Evolutionary conservation across 345 rosid species (phyloP).

Genomic region (Eucalyptus paniculata): DNA sequence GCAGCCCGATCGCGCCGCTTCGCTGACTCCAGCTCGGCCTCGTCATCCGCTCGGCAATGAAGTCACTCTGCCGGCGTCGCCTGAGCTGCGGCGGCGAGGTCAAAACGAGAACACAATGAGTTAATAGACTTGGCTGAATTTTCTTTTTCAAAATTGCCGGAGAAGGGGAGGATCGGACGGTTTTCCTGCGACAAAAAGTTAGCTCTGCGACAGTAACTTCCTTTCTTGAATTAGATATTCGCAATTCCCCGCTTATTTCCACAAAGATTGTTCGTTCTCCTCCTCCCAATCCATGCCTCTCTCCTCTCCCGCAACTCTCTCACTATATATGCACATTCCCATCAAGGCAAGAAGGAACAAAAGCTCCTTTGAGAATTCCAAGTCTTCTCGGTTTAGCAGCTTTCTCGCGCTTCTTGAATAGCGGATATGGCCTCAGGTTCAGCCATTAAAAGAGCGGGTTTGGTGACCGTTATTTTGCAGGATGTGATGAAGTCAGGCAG

Average conservation of each 20-base stretch:
- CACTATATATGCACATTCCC: background rate
- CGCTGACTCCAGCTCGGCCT: conserved; percentile 25
- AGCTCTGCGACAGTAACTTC: background rate
- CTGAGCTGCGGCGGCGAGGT: conserved; percentile 32
- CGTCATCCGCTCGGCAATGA: conserved; percentile 10
- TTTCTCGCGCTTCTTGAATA: background rate
- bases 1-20: conserved; percentile 5
- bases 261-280: conserved; percentile 35
- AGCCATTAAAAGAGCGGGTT: conserved; percentile 33
- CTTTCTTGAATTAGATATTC: background rate
- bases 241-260: conserved; percentile 3
- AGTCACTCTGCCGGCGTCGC: background rate
- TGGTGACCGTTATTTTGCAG: conserved; percentile 68
- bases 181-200: background rate
- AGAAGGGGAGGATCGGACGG: background rate
- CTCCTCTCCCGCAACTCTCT: background rate
- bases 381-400: background rate
- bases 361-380: background rate
- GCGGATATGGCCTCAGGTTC: conserved; percentile 17
- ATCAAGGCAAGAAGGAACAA: background rate
- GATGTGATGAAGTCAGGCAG: conserved; percentile 70
- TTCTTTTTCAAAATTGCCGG: background rate
- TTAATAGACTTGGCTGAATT: background rate
- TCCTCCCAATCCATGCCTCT: background rate
- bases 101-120: background rate